Base-by-base conservation (phyloP, 768 basidiomycete genomes). In the Boletus eberwhitei region DNA sequence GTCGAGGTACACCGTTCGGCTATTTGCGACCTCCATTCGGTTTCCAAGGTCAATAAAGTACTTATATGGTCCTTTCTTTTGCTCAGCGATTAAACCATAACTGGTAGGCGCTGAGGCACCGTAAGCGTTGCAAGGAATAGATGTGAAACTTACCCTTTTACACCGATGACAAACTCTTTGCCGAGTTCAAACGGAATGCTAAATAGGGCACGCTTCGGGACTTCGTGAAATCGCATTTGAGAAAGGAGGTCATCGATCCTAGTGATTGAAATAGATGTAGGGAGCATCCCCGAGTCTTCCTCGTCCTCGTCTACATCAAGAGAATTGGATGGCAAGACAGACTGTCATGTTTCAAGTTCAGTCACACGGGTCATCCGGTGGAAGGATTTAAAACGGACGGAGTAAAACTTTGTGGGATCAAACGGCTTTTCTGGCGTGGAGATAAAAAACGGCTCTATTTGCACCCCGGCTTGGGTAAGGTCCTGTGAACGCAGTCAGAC, bases 391-490 rank as follows among this genome's bases (percentile, higher is more conserved):
- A 46, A 37, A 70, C 84, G 49, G 55, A 93, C 92, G 9, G 86
- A 83, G 68, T 90, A 96, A 69, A 94, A 94, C 53, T 83, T 90
- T 22, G 78, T 72, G 5, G 84, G 65, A 48, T 90, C 83, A 57
- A 97, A 98, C 0, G 79, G 75, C 41, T 81, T 84, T 5, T 83
- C 80, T 4, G 77, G 70, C 0, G 81, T 82, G 50, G 83, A 83
- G 50, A 98, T 91, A 72, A 97, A 95, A 72, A 96, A 97, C 0
- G 94, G 92, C 58, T 93, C 89, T 39, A 97, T 76, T 7, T 79
- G 79, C 19, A 87, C 85, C 0, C 93, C 90, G 5, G 86, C 79
- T 73, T 92, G 88, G 11, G 79, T 78, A 48, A 96, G 75, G 66
- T 97, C 94, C 93, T 95, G 61, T 51, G 36, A 31, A 56, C 4